phyloP scores from a whole-genome alignment of 768 basidiomycete genomes.

The Boletus tylopilopsis region DNA sequence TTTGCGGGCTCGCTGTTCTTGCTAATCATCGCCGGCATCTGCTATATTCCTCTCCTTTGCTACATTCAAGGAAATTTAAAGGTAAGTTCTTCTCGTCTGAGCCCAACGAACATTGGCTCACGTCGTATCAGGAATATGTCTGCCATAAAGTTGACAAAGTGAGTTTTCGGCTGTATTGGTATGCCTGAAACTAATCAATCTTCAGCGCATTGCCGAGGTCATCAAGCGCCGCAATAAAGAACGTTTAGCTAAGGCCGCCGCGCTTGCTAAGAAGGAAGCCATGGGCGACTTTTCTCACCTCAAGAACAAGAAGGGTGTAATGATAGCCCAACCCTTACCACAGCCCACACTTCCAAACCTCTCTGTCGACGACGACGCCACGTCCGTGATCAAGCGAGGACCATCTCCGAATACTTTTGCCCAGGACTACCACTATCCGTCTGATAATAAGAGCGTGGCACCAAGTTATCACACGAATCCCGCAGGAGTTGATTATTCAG shows the following conservation, averaged over 20 bases:
- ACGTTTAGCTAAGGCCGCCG: conserved; percentile 75
- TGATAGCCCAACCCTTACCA: conserved; percentile 74
- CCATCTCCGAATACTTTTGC: conserved; percentile 52
- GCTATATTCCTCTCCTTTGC: conserved; percentile 90
- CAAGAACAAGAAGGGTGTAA: conserved; percentile 89
- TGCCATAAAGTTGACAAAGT: conserved; percentile 99
- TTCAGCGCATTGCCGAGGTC: conserved; percentile 84
- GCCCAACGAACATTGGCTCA: not conserved
- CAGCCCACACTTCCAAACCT: conserved; percentile 95
- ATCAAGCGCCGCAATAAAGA: conserved; percentile 91
- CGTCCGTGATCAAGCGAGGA: conserved; percentile 53
- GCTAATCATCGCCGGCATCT: conserved; percentile 78
- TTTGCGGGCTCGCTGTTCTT: conserved; percentile 82
- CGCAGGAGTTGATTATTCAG: conserved; percentile 40
- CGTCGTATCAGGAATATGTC: conserved; percentile 74
- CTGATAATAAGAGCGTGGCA: conserved; percentile 43
- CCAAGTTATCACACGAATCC: conserved; percentile 35
- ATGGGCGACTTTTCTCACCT: conserved; percentile 87
- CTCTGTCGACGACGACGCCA: conserved; percentile 66
- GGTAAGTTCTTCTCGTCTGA: conserved; percentile 37
- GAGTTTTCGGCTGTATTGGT: conserved; percentile 8
- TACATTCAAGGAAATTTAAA: conserved; percentile 98
- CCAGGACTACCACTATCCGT: conserved; percentile 52
- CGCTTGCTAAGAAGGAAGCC: conserved; percentile 86
- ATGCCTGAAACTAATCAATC: conserved; percentile 12